A percentile compares a stretch with the other conserved stretches of the same genome.
Evolutionary conservation across 202 grass and related monocot species (phyloP).

Genomic region (Zizania palustris): DNA sequence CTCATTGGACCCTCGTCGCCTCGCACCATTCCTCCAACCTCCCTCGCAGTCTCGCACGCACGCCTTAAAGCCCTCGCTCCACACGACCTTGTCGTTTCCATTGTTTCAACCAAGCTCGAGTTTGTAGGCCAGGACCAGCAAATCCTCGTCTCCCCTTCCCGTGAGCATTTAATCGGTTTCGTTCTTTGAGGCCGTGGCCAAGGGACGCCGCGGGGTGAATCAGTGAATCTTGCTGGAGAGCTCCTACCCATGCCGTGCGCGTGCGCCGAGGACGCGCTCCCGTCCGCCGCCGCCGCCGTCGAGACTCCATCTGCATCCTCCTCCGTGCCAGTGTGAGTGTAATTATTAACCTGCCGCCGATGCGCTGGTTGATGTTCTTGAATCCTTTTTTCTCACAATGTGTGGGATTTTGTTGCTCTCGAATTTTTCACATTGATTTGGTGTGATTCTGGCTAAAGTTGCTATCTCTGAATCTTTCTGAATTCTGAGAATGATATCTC

Average conservation of each 20-base stretch:
- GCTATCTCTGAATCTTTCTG: slow-evolving; percentile 10
- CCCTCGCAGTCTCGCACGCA: not conserved
- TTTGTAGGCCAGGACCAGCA: not conserved
- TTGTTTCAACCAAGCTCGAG: not conserved
- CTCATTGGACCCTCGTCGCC: not conserved
- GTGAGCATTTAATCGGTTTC: not conserved
- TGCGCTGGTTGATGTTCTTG: slow-evolving; percentile 1
- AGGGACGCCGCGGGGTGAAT: not conserved
- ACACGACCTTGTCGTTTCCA: slow-evolving; percentile 20
- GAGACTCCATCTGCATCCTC: slow-evolving; percentile 24
- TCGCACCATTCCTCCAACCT: slow-evolving; percentile 1
- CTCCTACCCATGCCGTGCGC: slow-evolving; percentile 36
- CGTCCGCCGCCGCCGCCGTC: slow-evolving; percentile 22
- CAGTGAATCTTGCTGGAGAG: not conserved
- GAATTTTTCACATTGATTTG: not conserved
- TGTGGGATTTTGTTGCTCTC: not conserved
- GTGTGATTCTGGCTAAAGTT: not conserved
- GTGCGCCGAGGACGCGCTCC: slow-evolving; percentile 52
- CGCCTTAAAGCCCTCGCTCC: slow-evolving; percentile 29
- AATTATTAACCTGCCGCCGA: not conserved
- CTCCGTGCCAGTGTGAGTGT: slow-evolving; percentile 27
- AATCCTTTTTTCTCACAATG: not conserved
- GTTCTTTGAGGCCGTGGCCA: not conserved
- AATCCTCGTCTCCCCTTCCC: not conserved
- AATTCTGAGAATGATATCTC: not conserved